Conservation (phyloP, 306 rosid genomes). For the Begonia peltatifolia region DNA sequence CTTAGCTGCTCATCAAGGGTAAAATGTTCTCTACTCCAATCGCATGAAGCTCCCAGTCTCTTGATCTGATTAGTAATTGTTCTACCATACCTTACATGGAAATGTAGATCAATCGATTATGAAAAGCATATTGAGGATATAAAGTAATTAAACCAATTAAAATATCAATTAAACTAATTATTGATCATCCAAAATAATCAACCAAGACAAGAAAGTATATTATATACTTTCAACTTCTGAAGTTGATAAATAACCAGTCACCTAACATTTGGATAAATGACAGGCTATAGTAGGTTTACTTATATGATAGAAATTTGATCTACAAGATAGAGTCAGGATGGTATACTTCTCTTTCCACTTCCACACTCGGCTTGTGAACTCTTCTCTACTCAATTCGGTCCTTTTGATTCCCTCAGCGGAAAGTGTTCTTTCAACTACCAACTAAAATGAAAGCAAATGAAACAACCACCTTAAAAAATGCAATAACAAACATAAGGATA, state of each 20-base stretch:
- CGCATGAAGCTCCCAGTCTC: constrained; percentile 99
- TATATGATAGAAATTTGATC: neutral
- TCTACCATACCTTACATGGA: constrained; percentile 59
- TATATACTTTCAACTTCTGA: neutral
- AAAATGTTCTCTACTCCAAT: constrained; percentile 90
- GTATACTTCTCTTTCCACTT: constrained; percentile 95
- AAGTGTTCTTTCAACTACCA: constrained; percentile 95
- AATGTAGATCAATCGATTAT: too few species aligned
- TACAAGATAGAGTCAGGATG: constrained; percentile 15
- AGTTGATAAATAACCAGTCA: neutral
- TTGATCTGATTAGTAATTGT: constrained; percentile 89
- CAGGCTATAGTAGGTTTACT: neutral
- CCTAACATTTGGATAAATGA: neutral
- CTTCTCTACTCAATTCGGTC: constrained; percentile 67
- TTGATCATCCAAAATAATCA: too few species aligned
- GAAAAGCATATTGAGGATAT: too few species aligned
- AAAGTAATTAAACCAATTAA: too few species aligned
- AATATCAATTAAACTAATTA: too few species aligned
- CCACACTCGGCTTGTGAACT: constrained; percentile 76
- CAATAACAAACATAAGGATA: constrained; percentile 5
- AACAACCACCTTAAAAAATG: constrained; percentile 7
- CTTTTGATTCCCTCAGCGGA: constrained; percentile 84
- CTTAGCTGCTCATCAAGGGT: constrained; percentile 98
- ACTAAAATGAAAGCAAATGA: constrained; percentile 34
- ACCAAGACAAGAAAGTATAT: neutral